Conservation (phyloP, 495 filamentous ascomycete genomes). For the Sordaria brevicollis region DNA sequence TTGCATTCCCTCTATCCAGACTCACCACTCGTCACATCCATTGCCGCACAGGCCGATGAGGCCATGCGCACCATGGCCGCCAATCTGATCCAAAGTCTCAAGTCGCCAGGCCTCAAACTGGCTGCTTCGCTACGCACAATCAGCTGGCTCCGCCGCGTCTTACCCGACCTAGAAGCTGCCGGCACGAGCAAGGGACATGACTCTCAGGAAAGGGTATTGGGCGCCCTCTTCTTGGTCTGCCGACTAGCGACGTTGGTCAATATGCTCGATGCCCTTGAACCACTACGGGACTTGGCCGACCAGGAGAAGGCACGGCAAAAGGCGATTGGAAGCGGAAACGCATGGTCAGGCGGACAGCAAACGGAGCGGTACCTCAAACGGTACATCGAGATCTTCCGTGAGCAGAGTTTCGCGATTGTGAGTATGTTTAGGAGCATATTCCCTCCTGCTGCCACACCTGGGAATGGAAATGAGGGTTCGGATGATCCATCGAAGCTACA, state of each 20-base stretch:
- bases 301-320: slow-evolving; percentile 56
- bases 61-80: slow-evolving; percentile 85
- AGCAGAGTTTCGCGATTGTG: slow-evolving; percentile 92
- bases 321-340: slow-evolving; percentile 19
- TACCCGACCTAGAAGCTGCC: slow-evolving; percentile 60
- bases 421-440: slow-evolving; percentile 90
- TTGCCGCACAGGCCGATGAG: slow-evolving; percentile 69
- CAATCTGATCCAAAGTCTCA: slow-evolving; percentile 69
- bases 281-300: slow-evolving; percentile 78
- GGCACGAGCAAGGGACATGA: slow-evolving; percentile 34
- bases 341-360: slow-evolving; percentile 74
- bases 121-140: slow-evolving; percentile 86
- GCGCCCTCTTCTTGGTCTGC: slow-evolving; percentile 80
- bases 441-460: slow-evolving; percentile 31
- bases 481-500: slow-evolving; percentile 1
- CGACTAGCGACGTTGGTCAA: slow-evolving; percentile 67
- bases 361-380: slow-evolving; percentile 90
- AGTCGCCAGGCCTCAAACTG: slow-evolving; percentile 70
- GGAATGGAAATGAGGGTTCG: background rate
- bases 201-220: slow-evolving; percentile 53
- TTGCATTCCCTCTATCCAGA: slow-evolving; percentile 73
- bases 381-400: slow-evolving; percentile 96
- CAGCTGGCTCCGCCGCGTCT: slow-evolving; percentile 79
- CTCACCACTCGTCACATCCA: slow-evolving; percentile 61
- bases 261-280: slow-evolving; percentile 77